These are phyloP conservation scores for Spathaspora gorwiae DNA, from an alignment of 805 yeast species.

Conservation along the genomic window DNA sequence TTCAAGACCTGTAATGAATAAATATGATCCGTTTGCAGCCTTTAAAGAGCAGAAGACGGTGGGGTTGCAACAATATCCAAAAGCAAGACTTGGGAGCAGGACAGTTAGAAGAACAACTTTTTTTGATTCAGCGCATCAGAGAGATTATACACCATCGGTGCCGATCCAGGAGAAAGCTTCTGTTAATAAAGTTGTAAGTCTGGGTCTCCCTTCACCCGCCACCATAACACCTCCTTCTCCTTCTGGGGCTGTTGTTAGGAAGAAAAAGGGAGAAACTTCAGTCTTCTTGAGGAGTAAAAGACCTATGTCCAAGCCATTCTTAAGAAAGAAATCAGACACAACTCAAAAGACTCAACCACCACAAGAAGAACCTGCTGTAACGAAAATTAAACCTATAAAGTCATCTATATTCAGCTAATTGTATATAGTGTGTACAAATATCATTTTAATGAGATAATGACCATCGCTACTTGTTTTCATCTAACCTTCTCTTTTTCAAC, in stretches of 20 bases:
- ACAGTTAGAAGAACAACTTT: conserved; percentile 2
- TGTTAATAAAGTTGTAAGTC: background rate
- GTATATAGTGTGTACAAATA: background rate
- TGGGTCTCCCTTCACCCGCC: no score
- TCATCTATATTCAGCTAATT: conserved; percentile 26
- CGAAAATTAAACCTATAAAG: conserved; percentile 19
- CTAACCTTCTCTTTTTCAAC: conserved; percentile 16
- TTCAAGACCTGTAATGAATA: conserved; percentile 10
- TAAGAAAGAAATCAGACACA: background rate
- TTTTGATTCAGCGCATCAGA: background rate
- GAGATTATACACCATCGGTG: background rate
- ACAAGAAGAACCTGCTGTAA: conserved; percentile 7
- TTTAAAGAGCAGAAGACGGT: conserved; percentile 9
- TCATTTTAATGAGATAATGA: conserved; percentile 1
- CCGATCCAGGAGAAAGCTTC: no score
- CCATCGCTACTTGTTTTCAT: background rate
- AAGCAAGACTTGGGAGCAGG: background rate
- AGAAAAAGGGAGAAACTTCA: conserved; percentile 10
- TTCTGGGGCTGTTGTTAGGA: background rate
- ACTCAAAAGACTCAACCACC: conserved; percentile 3
- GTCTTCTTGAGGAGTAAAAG: conserved; percentile 8
- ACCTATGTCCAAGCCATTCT: background rate
- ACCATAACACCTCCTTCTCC: background rate
- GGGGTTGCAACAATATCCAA: background rate
- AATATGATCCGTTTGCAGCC: conserved; percentile 22